Conservation (phyloP, 2,329 filamentous ascomycete genomes). For the Trichophyton benhamiae region DNA sequence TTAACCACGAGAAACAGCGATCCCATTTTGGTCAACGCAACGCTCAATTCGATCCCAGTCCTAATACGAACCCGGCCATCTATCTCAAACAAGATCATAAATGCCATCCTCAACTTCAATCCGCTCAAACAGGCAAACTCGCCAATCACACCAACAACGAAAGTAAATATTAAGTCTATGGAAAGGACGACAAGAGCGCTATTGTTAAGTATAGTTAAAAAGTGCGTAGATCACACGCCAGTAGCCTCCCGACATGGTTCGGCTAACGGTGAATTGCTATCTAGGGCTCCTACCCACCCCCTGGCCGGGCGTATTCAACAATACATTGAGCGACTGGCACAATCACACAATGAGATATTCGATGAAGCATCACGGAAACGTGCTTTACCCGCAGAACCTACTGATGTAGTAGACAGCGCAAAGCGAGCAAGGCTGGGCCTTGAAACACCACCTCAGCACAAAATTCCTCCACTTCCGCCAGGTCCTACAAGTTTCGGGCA, state of each 20-base stretch:
- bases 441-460: conserved; percentile 35
- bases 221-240: conserved; percentile 37
- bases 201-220: conserved; percentile 69
- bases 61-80: conserved; percentile 70
- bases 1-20: conserved; percentile 45
- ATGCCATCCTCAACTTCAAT: conserved; percentile 79
- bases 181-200: conserved; percentile 82
- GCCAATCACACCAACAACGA: conserved; percentile 63
- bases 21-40: conserved; percentile 77
- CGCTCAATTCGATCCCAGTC: conserved; percentile 73
- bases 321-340: conserved; percentile 70
- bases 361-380: conserved; percentile 70
- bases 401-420: conserved; percentile 58
- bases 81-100: conserved; percentile 74
- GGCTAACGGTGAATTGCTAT: background rate
- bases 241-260: background rate
- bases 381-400: conserved; percentile 55
- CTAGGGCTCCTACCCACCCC: conserved; percentile 67
- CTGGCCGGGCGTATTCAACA: conserved; percentile 69
- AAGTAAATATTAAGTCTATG: conserved; percentile 81
- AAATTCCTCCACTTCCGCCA: conserved; percentile 58
- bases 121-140: conserved; percentile 68
- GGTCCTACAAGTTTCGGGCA: conserved; percentile 70
- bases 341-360: conserved; percentile 63
- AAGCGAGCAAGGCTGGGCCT: conserved; percentile 66